Evolutionary conservation across 345 rosid genomes (phyloP).

Genomic region (Brassica juncea): DNA sequence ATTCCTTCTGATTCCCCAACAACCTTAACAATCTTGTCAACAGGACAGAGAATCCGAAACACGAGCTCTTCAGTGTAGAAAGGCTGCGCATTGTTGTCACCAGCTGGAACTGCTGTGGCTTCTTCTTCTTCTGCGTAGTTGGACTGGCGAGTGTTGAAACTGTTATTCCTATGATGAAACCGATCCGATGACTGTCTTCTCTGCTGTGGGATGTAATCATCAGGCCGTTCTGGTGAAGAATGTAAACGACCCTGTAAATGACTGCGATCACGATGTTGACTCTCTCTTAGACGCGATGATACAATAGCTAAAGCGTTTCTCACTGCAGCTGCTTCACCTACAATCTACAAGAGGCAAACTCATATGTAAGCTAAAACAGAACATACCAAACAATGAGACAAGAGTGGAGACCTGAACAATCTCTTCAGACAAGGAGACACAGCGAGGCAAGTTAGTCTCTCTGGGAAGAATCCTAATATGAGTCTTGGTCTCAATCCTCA

Average conservation of each 20-base stretch:
- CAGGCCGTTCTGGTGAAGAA: slow-evolving; percentile 79
- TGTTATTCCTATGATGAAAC: slow-evolving; percentile 52
- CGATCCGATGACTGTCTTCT: slow-evolving; percentile 66
- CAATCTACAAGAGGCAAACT: slow-evolving; percentile 53
- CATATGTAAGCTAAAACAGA: neutral
- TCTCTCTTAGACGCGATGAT: slow-evolving; percentile 87
- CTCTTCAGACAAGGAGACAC: slow-evolving; percentile 84
- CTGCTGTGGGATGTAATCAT: slow-evolving; percentile 70
- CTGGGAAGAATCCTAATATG: slow-evolving; percentile 97
- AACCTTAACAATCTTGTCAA: slow-evolving; percentile 65
- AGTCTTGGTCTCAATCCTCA: slow-evolving; percentile 98
- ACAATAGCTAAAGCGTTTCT: slow-evolving; percentile 76
- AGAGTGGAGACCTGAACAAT: slow-evolving; percentile 82
- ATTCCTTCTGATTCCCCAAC: slow-evolving; percentile 79
- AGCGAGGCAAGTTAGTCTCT: slow-evolving; percentile 82
- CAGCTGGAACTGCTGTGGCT: slow-evolving; percentile 32
- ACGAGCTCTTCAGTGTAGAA: slow-evolving; percentile 75
- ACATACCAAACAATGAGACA: neutral
- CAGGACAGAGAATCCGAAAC: slow-evolving; percentile 92
- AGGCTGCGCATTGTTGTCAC: slow-evolving; percentile 60
- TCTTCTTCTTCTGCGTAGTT: slow-evolving; percentile 50
- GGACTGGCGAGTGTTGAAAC: slow-evolving; percentile 57
- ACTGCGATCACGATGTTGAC: slow-evolving; percentile 94
- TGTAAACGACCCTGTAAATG: slow-evolving; percentile 73
- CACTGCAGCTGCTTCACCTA: slow-evolving; percentile 74